These are phyloP conservation scores for Colletotrichum ledebouriae DNA, from an alignment of 2,329 filamentous ascomycete species.

Conservation along the genomic window DNA sequence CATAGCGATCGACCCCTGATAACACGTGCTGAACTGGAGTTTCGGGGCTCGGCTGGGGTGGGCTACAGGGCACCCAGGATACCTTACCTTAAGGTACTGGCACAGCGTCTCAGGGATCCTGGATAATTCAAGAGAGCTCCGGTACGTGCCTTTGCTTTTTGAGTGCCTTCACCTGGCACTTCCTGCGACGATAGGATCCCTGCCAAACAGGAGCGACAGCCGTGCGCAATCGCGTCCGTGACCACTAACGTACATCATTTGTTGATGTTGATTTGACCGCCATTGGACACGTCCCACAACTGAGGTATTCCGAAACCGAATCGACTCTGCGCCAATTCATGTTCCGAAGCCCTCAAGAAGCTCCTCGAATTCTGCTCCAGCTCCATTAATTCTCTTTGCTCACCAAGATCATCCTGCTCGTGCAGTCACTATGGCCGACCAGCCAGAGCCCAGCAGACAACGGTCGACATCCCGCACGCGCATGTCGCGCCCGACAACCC, in stretches of 20 bases:
- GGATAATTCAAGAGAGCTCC: too few species aligned
- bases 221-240: neutral
- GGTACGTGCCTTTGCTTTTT: neutral
- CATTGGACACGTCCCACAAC: too few species aligned
- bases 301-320: too few species aligned
- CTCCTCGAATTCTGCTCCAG: constrained; percentile 45
- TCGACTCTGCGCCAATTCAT: too few species aligned
- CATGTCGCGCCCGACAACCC: constrained; percentile 87
- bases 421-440: constrained; percentile 43
- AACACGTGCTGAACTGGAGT: constrained; percentile 29
- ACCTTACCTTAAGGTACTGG: too few species aligned
- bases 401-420: too few species aligned
- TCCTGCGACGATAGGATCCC: too few species aligned
- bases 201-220: neutral
- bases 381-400: neutral
- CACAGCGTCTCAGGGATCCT: too few species aligned
- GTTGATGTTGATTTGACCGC: constrained; percentile 8
- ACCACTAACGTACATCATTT: neutral
- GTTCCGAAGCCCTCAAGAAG: neutral
- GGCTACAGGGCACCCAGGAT: neutral
- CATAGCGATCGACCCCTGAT: constrained; percentile 9
- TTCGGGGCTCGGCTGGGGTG: constrained; percentile 7
- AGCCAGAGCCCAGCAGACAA: constrained; percentile 48
- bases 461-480: constrained; percentile 73
- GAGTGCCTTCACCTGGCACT: too few species aligned